Base-by-base conservation (phyloP, 345 rosid genomes). In the Camelina neglecta region DNA sequence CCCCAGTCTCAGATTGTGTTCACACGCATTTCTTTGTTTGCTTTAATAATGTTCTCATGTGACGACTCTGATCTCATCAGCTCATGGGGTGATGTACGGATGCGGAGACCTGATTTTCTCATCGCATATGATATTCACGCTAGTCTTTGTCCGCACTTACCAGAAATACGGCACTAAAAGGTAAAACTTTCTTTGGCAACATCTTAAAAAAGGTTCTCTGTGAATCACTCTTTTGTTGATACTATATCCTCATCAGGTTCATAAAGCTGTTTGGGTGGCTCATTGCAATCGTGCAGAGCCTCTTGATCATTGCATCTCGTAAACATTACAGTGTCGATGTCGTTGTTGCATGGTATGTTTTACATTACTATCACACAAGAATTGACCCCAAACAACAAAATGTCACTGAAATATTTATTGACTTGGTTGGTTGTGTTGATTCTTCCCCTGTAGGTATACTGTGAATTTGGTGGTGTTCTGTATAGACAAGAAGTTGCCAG, bases 61-160 rank as follows among this genome's bases (percentile, higher is more conserved):
- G 60, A 48, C 68, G 49, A 12, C 65, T 80, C 21, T 84, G 62
- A 82, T 49, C 71, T 73, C 79, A 71, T 85, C 95, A 96, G 99
- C 98, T 66, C 88, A 85, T 41, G 99, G 99, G 23, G 88, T 87
- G 36, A 81, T 86, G 49, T 93, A 88, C 68, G 99, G 99, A 23
- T 96, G 99, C 67, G 99, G 99, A 73, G 99, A 96, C 84, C 79
- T 96, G 85, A 96, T 96, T 44, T 96, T 96, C 80, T 96, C 99
- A 65, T 96, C 98, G 6, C 98, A 96, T 81, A 96, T 93, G 98
- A 96, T 96, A 78, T 96, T 96, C 74, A 90, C 97, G 47, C 84
- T 96, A 2, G 95, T 93, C 59, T 96, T 96, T 81, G 97, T 96
- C 68, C 93, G 79, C 55, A 87, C 96, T 6, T 96, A 93, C 81